These are phyloP conservation scores for Globomyces sp. DNA, from an alignment of 371 early-diverging fungal genomes.

Conservation along the genomic window DNA sequence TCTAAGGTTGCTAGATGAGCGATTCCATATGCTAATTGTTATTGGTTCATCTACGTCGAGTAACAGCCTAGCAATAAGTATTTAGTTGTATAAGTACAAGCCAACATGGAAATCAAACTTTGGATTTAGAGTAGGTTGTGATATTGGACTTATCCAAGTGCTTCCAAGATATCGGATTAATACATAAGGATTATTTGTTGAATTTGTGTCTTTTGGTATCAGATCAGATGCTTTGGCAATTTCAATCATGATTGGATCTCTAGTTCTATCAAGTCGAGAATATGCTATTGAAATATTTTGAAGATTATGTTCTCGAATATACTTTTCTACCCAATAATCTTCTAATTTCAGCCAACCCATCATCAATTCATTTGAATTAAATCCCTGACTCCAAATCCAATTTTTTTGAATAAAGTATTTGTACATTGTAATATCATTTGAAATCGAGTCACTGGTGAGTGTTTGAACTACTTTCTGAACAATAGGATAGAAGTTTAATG, in stretches of 20 bases:
- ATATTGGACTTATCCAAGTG: constrained; percentile 24
- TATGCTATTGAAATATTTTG: neutral
- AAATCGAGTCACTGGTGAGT: neutral
- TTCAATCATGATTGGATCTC: constrained; percentile 16
- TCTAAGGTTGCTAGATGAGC: constrained; percentile 15
- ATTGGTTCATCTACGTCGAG: constrained; percentile 14
- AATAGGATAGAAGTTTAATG: no score
- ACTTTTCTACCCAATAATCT: neutral
- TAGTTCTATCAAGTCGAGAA: neutral
- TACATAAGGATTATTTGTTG: constrained; percentile 39
- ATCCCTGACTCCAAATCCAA: constrained; percentile 1
- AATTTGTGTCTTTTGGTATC: constrained; percentile 34
- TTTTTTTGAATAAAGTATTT: neutral
- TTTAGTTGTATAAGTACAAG: constrained; percentile 20
- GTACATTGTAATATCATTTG: constrained; percentile 5
- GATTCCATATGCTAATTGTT: constrained; percentile 34
- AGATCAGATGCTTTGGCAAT: constrained; percentile 30
- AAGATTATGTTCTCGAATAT: neutral
- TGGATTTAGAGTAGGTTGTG: constrained; percentile 25
- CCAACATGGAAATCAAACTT: constrained; percentile 19
- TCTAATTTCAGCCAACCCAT: neutral
- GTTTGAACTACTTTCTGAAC: neutral
- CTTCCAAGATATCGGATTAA: constrained; percentile 22
- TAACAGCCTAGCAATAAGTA: constrained; percentile 9
- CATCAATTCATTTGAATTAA: neutral